Conservation (phyloP, 1,284 basidiomycete species). For the Cystobasidium slooffiae region DNA sequence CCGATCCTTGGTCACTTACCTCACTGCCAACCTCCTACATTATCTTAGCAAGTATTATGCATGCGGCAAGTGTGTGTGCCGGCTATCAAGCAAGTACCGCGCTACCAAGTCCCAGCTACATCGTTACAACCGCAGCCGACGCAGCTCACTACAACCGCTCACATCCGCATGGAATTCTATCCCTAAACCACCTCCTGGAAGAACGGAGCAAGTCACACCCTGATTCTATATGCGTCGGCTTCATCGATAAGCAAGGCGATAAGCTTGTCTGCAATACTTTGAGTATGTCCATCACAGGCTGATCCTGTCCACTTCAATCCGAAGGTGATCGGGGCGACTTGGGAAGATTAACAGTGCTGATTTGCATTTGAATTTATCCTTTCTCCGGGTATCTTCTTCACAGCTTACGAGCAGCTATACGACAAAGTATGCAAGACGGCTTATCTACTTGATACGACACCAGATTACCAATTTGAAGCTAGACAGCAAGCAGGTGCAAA, state of each 20-base stretch:
- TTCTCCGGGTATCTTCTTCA: not conserved
- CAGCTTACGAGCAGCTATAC: slow-evolving; percentile 38
- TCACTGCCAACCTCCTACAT: no score
- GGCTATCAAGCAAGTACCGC: no score
- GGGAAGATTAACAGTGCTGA: not conserved
- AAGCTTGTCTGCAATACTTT: slow-evolving; percentile 53
- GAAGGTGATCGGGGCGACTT: not conserved
- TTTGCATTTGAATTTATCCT: not conserved
- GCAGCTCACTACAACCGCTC: slow-evolving; percentile 52
- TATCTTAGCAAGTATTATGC: no score
- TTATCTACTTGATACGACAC: not conserved
- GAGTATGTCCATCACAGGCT: slow-evolving; percentile 40
- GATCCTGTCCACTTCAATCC: not conserved
- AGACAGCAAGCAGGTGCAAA: slow-evolving; percentile 16
- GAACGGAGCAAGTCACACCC: slow-evolving; percentile 54
- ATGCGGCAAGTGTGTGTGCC: no score
- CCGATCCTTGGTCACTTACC: no score
- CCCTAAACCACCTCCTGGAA: slow-evolving; percentile 56
- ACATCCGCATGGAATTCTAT: slow-evolving; percentile 55
- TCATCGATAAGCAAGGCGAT: slow-evolving; percentile 49
- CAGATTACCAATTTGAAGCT: not conserved
- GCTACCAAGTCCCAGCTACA: no score
- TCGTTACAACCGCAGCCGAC: slow-evolving; percentile 56
- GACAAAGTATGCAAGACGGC: slow-evolving; percentile 25
- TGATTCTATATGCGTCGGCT: slow-evolving; percentile 57